These are phyloP conservation scores for Oryza meridionalis DNA, from an alignment of 176 grass and related monocot genomes.

Conservation along the genomic window DNA sequence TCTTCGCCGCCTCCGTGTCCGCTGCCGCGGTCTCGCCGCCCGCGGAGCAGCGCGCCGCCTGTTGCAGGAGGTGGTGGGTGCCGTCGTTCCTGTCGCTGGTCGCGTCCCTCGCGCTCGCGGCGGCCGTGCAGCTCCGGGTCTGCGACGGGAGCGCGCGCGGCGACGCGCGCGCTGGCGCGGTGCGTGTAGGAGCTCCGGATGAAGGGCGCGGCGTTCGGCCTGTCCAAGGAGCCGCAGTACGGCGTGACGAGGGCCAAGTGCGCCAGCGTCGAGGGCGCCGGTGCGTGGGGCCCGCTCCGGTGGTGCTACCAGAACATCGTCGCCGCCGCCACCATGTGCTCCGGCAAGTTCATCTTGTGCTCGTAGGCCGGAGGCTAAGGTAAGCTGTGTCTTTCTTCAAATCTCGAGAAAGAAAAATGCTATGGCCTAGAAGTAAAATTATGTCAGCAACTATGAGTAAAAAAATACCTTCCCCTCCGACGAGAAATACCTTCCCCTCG, in stretches of 20 bases:
- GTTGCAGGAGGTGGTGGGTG: conserved; percentile 77
- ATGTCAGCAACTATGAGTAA: not conserved
- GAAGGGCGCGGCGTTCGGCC: conserved; percentile 76
- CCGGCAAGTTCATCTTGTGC: conserved; percentile 73
- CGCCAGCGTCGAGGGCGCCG: conserved; percentile 67
- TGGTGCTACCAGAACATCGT: conserved; percentile 77
- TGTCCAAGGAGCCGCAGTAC: conserved; percentile 83
- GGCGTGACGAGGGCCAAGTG: conserved; percentile 70
- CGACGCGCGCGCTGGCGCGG: conserved; percentile 64
- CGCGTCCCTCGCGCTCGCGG: conserved; percentile 73
- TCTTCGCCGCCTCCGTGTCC: conserved; percentile 68
- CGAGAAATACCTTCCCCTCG: too few relatives aligned
- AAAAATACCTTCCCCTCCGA: not conserved
- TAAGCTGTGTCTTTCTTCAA: not conserved
- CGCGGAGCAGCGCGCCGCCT: not conserved
- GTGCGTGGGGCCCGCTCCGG: conserved; percentile 59
- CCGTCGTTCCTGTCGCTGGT: conserved; percentile 58
- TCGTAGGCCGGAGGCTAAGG: conserved; percentile 24
- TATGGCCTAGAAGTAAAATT: too few relatives aligned
- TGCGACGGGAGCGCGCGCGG: conserved; percentile 58
- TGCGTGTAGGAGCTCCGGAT: conserved; percentile 76
- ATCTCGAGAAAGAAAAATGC: not conserved
- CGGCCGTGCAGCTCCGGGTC: conserved; percentile 63
- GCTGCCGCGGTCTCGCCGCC: not conserved
- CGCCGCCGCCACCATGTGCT: conserved; percentile 53